Conservation (phyloP, 2,329 filamentous ascomycete genomes). For the Sclerotinia sclerotiorum region DNA sequence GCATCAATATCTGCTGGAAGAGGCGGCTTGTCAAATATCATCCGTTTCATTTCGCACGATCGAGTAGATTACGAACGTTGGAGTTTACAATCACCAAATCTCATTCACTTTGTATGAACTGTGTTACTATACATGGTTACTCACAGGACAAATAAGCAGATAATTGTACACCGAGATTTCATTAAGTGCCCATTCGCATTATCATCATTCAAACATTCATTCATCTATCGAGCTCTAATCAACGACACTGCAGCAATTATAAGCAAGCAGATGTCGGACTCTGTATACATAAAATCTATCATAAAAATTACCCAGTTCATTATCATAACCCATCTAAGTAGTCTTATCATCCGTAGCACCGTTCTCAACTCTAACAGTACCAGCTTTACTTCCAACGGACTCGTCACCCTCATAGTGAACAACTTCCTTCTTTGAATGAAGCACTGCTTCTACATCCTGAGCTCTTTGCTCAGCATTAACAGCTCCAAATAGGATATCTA, state of each 20-base stretch:
- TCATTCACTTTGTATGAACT: background rate
- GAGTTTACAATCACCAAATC: background rate
- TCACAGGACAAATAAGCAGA: background rate
- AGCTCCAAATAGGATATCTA: constrained; percentile 38
- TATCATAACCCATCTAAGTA: background rate
- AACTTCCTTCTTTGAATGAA: constrained; percentile 24
- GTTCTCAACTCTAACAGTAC: constrained; percentile 5
- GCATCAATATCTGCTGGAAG: no score
- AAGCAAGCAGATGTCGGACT: background rate
- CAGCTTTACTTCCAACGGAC: constrained; percentile 11
- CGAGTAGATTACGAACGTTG: no score
- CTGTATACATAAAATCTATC: background rate
- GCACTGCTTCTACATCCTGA: constrained; percentile 25
- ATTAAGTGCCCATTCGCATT: background rate
- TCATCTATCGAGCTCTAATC: background rate
- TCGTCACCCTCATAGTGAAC: constrained; percentile 11
- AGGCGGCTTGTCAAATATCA: no score
- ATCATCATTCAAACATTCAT: constrained; percentile 6
- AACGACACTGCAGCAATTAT: background rate
- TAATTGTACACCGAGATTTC: no score
- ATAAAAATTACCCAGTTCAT: constrained; percentile 14
- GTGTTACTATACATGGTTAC: background rate
- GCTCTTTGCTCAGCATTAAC: constrained; percentile 21
- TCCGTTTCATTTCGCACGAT: no score
- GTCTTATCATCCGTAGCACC: constrained; percentile 1